Conservation (phyloP, 2,329 filamentous ascomycete genomes). For the Colletotrichum theobromicola region DNA sequence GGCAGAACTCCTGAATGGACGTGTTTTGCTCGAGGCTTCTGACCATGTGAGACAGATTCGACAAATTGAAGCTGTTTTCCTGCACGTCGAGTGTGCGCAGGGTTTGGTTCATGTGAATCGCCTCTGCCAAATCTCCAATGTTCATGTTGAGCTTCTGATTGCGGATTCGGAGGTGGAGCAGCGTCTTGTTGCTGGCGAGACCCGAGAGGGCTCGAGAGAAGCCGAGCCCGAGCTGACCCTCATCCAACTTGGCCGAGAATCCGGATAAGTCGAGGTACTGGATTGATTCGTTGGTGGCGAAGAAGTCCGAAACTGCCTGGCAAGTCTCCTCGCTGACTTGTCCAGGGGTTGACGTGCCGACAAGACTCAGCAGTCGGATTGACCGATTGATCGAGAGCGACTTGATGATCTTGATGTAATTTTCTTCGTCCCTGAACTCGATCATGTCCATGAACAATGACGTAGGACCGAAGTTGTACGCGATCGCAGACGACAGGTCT, state of each 20-base stretch:
- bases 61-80: constrained; percentile 59
- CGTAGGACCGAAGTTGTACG: constrained; percentile 51
- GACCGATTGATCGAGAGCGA: constrained; percentile 55
- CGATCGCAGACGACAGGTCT: constrained; percentile 53
- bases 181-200: constrained; percentile 46
- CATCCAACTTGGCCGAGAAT: constrained; percentile 62
- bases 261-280: constrained; percentile 62
- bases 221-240: constrained; percentile 58
- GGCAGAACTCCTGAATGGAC: constrained; percentile 49
- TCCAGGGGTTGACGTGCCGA: constrained; percentile 56
- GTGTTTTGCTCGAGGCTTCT: constrained; percentile 47
- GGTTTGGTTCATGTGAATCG: constrained; percentile 52
- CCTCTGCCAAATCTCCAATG: constrained; percentile 56
- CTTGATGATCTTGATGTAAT: constrained; percentile 55
- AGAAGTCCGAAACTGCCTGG: constrained; percentile 53
- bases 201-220: constrained; percentile 56
- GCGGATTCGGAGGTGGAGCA: constrained; percentile 58
- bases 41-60: constrained; percentile 52
- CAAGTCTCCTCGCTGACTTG: constrained; percentile 52
- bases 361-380: constrained; percentile 58
- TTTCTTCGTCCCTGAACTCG: constrained; percentile 57
- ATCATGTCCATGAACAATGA: constrained; percentile 61
- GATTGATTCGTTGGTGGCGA: constrained; percentile 55
- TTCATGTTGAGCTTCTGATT: constrained; percentile 62
- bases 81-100: constrained; percentile 60